Conservation (phyloP, 1,284 basidiomycete species). For the Leccinum pachyderme region DNA sequence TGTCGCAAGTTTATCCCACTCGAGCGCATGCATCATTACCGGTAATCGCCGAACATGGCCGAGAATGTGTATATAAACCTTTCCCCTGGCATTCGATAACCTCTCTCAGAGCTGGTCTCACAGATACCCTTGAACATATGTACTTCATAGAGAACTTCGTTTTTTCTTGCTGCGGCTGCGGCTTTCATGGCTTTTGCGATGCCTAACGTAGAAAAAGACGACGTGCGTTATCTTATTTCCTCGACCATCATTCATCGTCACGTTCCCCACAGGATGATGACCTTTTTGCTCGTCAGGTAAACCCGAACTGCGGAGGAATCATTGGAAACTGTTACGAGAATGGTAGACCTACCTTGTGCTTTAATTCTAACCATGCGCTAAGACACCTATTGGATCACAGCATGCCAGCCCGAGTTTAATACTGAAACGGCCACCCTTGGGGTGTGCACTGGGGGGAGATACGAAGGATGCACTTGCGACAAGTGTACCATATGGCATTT, state of each 20-base stretch:
- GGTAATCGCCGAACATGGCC: background rate
- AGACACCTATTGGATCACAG: constrained; percentile 1
- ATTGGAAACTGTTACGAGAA: constrained; percentile 6
- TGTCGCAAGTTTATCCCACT: background rate
- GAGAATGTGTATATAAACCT: background rate
- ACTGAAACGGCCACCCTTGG: background rate
- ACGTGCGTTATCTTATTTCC: constrained; percentile 2
- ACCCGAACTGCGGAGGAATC: background rate
- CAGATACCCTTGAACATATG: background rate
- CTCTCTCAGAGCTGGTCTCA: background rate
- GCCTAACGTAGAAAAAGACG: background rate
- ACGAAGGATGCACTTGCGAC: constrained; percentile 3
- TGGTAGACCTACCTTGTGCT: background rate
- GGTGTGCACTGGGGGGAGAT: background rate
- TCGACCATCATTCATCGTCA: background rate
- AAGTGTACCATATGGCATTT: background rate
- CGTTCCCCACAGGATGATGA: background rate
- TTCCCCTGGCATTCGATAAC: background rate
- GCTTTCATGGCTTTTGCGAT: constrained; percentile 5
- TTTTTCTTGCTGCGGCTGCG: constrained; percentile 2
- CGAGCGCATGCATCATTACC: background rate
- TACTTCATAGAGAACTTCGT: constrained; percentile 1
- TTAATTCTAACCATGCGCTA: background rate
- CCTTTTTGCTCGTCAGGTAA: constrained; percentile 1
- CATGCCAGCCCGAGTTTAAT: background rate